Evolutionary conservation across 352 stramenopile species (phyloP).

Genomic region (Aphanomyces cochlioides): DNA sequence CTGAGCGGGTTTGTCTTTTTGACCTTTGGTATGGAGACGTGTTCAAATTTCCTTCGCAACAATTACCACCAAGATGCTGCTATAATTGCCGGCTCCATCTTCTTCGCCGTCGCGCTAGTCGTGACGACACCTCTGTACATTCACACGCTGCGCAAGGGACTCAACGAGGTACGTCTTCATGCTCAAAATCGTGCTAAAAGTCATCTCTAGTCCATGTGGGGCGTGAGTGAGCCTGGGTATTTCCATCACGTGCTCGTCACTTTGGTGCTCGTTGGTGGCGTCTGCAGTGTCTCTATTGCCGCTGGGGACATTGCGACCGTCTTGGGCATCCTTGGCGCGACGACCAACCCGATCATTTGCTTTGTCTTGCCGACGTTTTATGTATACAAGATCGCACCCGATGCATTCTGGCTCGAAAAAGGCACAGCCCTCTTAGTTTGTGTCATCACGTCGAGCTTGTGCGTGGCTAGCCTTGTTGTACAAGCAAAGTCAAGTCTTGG

Average conservation of each 20-base stretch:
- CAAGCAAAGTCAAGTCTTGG: conserved; percentile 27
- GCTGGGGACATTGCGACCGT: conserved; percentile 79
- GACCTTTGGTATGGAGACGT: conserved; percentile 72
- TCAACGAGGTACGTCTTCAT: conserved; percentile 48
- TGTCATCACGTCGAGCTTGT: conserved; percentile 44
- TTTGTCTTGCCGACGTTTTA: conserved; percentile 85
- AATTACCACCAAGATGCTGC: conserved; percentile 74
- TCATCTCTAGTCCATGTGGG: conserved; percentile 25
- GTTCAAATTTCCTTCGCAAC: conserved; percentile 86
- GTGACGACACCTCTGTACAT: conserved; percentile 82
- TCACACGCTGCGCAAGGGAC: conserved; percentile 78
- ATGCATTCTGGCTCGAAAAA: conserved; percentile 45
- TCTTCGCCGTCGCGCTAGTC: conserved; percentile 79
- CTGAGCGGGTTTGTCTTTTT: conserved; percentile 80
- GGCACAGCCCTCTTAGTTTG: conserved; percentile 45
- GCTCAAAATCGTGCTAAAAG: background rate
- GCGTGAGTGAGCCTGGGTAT: conserved; percentile 40
- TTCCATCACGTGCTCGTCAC: conserved; percentile 52
- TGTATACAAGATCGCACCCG: conserved; percentile 47
- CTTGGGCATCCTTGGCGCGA: conserved; percentile 75
- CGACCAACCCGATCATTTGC: conserved; percentile 84
- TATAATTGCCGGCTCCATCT: conserved; percentile 62
- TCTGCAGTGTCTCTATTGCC: conserved; percentile 60
- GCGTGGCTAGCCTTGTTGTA: conserved; percentile 57
- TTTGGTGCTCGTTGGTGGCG: conserved; percentile 45